Evolutionary conservation across 2,329 filamentous ascomycete genomes (phyloP).

Genomic region (Didymella exigua): DNA sequence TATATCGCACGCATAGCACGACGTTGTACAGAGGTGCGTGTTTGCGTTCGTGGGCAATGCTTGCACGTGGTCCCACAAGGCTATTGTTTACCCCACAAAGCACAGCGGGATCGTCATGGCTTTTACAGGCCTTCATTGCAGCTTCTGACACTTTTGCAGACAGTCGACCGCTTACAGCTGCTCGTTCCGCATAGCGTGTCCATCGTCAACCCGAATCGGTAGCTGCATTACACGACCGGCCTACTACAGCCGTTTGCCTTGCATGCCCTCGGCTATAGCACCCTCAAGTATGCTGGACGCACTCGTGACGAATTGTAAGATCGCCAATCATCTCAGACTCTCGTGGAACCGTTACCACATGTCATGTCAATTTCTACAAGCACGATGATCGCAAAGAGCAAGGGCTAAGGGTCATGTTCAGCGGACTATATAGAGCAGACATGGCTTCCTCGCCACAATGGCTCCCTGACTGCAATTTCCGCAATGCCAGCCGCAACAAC

Average conservation of each 20-base stretch:
- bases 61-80: conserved; percentile 8
- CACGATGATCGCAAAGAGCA: conserved; percentile 22
- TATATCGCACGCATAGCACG: background rate
- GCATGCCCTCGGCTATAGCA: conserved; percentile 19
- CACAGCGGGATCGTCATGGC: conserved; percentile 16
- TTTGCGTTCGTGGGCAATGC: background rate
- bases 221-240: conserved; percentile 15
- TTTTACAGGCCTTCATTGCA: conserved; percentile 11
- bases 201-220: conserved; percentile 16
- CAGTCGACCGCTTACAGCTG: conserved; percentile 11
- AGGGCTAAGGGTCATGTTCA: conserved; percentile 35
- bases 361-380: conserved; percentile 9
- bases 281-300: conserved; percentile 25
- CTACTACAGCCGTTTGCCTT: conserved; percentile 19
- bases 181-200: background rate
- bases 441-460: conserved; percentile 32
- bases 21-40: conserved; percentile 4
- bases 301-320: conserved; percentile 44
- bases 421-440: conserved; percentile 43
- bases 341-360: conserved; percentile 21
- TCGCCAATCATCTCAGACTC: conserved; percentile 19
- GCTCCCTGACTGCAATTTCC: conserved; percentile 22
- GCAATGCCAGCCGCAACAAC: conserved; percentile 30
- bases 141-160: conserved; percentile 10
- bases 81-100: conserved; percentile 16